Conservation (phyloP, 140 eudicot genomes). For the Cichorium intybus region DNA sequence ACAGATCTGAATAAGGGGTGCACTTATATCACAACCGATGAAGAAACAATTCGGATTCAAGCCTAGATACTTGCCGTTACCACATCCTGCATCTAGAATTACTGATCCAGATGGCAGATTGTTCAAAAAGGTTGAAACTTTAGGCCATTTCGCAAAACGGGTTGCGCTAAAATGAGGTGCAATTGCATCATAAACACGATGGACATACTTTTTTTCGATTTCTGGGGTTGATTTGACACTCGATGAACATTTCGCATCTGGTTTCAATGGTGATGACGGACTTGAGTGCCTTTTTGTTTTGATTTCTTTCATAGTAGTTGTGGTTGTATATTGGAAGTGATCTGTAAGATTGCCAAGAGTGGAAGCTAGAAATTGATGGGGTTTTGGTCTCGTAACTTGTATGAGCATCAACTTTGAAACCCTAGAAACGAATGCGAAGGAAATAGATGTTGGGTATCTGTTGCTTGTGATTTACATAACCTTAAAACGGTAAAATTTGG, state of each 20-base stretch:
- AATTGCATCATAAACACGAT: slow-evolving; percentile 95
- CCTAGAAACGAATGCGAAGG: slow-evolving; percentile 9
- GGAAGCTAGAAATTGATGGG: background rate
- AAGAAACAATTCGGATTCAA: slow-evolving; percentile 62
- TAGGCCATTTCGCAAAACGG: slow-evolving; percentile 94
- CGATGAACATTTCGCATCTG: slow-evolving; percentile 25
- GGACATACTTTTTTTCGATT: slow-evolving; percentile 93
- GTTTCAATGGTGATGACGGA: slow-evolving; percentile 24
- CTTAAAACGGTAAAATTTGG: background rate
- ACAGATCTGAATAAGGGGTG: slow-evolving; percentile 76
- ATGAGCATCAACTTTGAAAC: slow-evolving; percentile 15
- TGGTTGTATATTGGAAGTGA: background rate
- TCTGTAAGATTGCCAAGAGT: background rate
- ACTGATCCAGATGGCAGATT: slow-evolving; percentile 69
- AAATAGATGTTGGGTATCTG: background rate
- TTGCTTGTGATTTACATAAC: slow-evolving; percentile 1
- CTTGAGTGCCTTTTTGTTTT: slow-evolving; percentile 12
- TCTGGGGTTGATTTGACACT: slow-evolving; percentile 77
- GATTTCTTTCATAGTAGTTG: slow-evolving; percentile 25
- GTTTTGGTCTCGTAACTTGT: slow-evolving; percentile 6
- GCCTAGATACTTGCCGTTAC: slow-evolving; percentile 91
- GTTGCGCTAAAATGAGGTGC: slow-evolving; percentile 98
- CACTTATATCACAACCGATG: slow-evolving; percentile 91
- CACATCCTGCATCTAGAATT: slow-evolving; percentile 90
- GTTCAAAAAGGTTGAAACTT: slow-evolving; percentile 70